Base-by-base conservation (phyloP, 2,329 filamentous ascomycete species). In the Zymoseptoria passerinii region DNA sequence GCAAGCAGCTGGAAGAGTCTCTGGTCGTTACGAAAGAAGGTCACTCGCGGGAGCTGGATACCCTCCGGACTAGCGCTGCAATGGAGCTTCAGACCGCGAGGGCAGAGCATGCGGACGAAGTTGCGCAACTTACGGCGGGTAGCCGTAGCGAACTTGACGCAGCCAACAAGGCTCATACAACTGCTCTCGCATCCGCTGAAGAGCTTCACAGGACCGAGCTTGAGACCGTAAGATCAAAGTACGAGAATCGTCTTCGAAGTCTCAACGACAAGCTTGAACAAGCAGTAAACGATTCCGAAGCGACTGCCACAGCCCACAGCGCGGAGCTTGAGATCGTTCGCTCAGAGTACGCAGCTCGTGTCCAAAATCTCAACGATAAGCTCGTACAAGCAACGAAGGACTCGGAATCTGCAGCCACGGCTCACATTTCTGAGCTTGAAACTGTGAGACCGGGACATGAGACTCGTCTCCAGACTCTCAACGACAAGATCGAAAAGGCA, bases 131-230 rank as follows among this genome's bases (percentile, higher is more conserved):
- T 18, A 49, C 19, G 9, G 55, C 50, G 2, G 28, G 52, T 16
- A 52, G 54, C 48, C 28, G 16, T 44, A 28, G 48, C 23, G 28
- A 54, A 16, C 18, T 54, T 23, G 28, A 52, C 3, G 23, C 27
- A 10, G 29, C 60, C n/a, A 61, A 61, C 49, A 49, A 28, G n/a
- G 55, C 58, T 8, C 59, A 61, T 10, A 51, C 19, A 27, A 13
- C 19, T 5, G 28, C 48, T 9, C 35, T 62, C 1, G 20, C 52
- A 19, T 52, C 16, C 23, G 53, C 54, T 3, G 35, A 56, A 29
- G 44, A 57, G 10, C 48, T 27, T 6, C 57, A 63, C 28, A 54
- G 8, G 10, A 51, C 53, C 6, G 54, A 60, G 52, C 48, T 61
- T 3, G 58, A 56, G 49, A 50, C 48, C 29, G 35, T 58, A 48